Evolutionary conservation across 2,329 filamentous ascomycete species (phyloP), one percentile per base, ranked within the genome.

Genomic region (Trichoderma guizhouense): DNA sequence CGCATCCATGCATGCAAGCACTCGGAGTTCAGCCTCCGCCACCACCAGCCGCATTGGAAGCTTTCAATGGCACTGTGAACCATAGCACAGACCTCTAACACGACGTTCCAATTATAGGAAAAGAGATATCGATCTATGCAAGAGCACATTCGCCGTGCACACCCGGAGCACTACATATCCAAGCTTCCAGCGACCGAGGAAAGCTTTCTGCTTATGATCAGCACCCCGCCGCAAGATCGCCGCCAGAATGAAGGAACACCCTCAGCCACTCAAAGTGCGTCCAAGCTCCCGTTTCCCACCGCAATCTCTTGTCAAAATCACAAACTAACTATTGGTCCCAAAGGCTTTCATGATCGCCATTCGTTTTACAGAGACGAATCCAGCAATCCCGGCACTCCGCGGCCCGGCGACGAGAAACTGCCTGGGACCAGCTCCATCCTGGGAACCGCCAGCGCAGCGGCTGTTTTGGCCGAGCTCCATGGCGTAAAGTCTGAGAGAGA

Each of bases 91-190:
- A 34, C 55, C 26, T 67, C 69, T 71, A 71, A 71, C 47, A 30
- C 51, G 30, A 53, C 39, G 36, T 18, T n/a, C 47, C 15, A 47
- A 51, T 28, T 76, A 81, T 83, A 97, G 94, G 94, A 97, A 86
- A 97, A 97, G 84, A 90, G 93, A 77, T 99, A 95, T 85, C 94
- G 96, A 82, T 98, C 95, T 74, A 98, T 99, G 94, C 96, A 98
- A 84, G 96, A 99, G 88, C 96, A 99, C 81, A 98, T 99, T 79
- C 93, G 96, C 78, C 92, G 96, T 82, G 95, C 96, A 76, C 96
- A 99, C 82, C 95, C 95, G 73, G 94, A 97, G 82, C 92, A 98
- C 82, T 98, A 98, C 84, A 97, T 99, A 78, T 91, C 96, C 64
- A 98, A 98, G 88, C 92, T 98, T 77, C 95, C 96, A 76, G 96